These are phyloP conservation scores for Pythium monospermum DNA, from an alignment of 352 stramenopile genomes.

Conservation along the genomic window DNA sequence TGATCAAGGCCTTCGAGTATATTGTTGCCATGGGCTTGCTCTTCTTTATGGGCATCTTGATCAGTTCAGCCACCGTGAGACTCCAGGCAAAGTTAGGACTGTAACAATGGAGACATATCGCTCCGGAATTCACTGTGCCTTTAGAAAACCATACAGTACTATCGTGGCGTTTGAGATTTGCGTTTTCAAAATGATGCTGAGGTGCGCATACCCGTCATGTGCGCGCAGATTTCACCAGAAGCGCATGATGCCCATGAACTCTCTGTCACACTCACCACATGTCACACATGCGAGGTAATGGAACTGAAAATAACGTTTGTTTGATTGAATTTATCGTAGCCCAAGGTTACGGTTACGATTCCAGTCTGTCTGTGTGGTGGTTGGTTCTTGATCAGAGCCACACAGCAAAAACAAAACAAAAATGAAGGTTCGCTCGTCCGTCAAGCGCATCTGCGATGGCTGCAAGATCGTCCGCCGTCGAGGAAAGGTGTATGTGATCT, in stretches of 20 bases:
- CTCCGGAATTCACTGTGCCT: too few species aligned
- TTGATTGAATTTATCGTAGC: conserved; percentile 9
- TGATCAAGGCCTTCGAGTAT: conserved; percentile 78
- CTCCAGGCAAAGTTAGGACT: conserved; percentile 18
- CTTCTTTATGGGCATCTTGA: conserved; percentile 60
- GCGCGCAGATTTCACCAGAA: too few species aligned
- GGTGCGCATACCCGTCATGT: too few species aligned
- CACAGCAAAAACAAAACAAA: conserved; percentile 19
- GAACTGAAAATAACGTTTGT: conserved; percentile 12
- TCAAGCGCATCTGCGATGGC: conserved; percentile 90
- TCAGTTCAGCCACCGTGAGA: conserved; percentile 40
- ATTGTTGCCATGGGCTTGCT: conserved; percentile 71
- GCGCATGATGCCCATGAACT: too few species aligned
- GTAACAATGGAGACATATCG: conserved; percentile 3
- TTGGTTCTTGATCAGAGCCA: conserved; percentile 2
- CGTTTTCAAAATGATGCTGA: too few species aligned
- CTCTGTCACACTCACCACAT: too few species aligned
- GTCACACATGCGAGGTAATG: too few species aligned
- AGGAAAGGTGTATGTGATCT: conserved; percentile 88
- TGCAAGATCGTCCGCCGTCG: conserved; percentile 89
- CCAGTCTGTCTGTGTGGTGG: background rate
- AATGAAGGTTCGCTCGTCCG: conserved; percentile 90
- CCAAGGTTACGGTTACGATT: conserved; percentile 13
- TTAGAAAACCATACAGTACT: too few species aligned
- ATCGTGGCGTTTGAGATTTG: too few species aligned